phyloP scores from a whole-genome alignment of 1,284 basidiomycete species.

The Rhizoctonia solani region DNA sequence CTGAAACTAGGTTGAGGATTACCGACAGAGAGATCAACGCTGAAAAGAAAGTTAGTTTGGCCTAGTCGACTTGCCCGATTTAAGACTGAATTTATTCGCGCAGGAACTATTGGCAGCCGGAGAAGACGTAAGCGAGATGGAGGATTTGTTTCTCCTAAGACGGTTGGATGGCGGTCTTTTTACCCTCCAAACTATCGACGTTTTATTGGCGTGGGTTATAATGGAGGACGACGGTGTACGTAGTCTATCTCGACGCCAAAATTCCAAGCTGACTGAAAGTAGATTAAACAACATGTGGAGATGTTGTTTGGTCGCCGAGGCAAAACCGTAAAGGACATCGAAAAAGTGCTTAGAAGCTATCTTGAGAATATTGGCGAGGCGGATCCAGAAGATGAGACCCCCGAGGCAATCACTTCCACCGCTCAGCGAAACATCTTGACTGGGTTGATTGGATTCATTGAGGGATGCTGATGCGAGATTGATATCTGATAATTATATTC shows the following conservation, averaged over 20 bases:
- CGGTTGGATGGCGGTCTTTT: conserved; percentile 86
- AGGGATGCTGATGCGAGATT: conserved; percentile 45
- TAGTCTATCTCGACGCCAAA: conserved; percentile 13
- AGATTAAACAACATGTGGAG: conserved; percentile 52
- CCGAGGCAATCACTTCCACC: conserved; percentile 44
- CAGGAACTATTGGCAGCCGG: conserved; percentile 62
- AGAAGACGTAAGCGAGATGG: conserved; percentile 63
- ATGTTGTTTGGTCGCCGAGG: conserved; percentile 76
- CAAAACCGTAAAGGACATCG: conserved; percentile 65
- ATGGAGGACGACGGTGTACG: conserved; percentile 98
- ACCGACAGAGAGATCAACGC: conserved; percentile 66
- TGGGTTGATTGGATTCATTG: conserved; percentile 68
- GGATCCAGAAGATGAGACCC: conserved; percentile 35
- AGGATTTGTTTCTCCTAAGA: conserved; percentile 80
- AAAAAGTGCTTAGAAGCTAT: conserved; percentile 66
- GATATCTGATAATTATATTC: conserved; percentile 22
- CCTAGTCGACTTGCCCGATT: background rate
- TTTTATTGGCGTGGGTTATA: conserved; percentile 90
- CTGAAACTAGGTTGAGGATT: conserved; percentile 59
- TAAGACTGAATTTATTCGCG: background rate
- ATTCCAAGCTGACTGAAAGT: background rate
- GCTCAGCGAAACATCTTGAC: conserved; percentile 71
- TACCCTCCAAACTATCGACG: conserved; percentile 88
- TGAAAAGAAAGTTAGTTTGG: conserved; percentile 62
- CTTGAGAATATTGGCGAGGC: conserved; percentile 67